These are phyloP conservation scores for Amylocarpus encephaloides DNA, from an alignment of 2,329 filamentous ascomycete genomes.

Conservation along the genomic window DNA sequence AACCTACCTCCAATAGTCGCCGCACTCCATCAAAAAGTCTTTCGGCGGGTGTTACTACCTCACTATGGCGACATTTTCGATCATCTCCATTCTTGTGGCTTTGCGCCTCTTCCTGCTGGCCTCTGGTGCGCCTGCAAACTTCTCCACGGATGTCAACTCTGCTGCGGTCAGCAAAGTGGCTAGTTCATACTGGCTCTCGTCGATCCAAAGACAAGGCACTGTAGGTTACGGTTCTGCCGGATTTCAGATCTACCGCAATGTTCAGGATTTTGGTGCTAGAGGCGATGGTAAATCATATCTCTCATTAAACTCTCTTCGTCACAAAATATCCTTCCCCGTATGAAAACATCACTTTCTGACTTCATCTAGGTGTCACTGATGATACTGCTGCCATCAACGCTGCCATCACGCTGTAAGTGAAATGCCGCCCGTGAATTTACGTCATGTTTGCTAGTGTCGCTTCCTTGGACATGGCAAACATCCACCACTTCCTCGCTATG, in stretches of 20 bases:
- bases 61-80: conserved; percentile 29
- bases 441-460: no score
- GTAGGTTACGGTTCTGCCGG: conserved; percentile 33
- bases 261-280: conserved; percentile 67
- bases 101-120: conserved; percentile 26
- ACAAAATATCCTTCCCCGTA: neutral
- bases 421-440: no score
- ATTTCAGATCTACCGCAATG: conserved; percentile 75
- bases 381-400: conserved; percentile 83
- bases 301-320: neutral
- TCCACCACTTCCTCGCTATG: no score
- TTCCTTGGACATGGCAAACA: no score
- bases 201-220: conserved; percentile 29
- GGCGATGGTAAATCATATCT: conserved; percentile 52
- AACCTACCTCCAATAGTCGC: conserved; percentile 18
- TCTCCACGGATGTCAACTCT: conserved; percentile 6
- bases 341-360: conserved; percentile 38
- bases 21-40: conserved; percentile 28
- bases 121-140: conserved; percentile 21
- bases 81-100: conserved; percentile 26
- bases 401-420: conserved; percentile 54
- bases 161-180: conserved; percentile 6
- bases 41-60: conserved; percentile 31
- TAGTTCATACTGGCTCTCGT: conserved; percentile 28
- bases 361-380: conserved; percentile 53